Percentiles rank a stretch among this genome's conserved stretches.
Conservation (phyloP, 306 rosid genomes). For the Fragaria ananassa region DNA sequence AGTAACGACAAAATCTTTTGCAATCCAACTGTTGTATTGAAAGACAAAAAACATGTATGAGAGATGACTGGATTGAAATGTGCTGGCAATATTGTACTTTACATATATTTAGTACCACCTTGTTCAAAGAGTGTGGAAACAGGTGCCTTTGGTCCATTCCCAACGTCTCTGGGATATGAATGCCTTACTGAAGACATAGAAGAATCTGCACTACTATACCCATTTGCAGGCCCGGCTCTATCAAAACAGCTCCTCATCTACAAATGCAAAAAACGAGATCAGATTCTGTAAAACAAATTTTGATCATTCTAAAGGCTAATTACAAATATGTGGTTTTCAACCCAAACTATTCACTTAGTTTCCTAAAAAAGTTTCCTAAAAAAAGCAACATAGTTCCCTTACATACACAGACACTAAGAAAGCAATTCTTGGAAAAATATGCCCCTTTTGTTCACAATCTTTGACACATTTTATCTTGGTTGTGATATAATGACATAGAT, state of each 20-base stretch:
- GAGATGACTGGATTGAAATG: conserved; percentile 19
- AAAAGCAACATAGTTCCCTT: background rate
- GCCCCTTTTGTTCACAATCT: conserved; percentile 13
- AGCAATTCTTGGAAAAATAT: background rate
- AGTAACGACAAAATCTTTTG: conserved; percentile 84
- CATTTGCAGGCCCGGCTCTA: conserved; percentile 52
- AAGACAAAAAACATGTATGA: conserved; percentile 16
- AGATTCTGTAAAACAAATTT: conserved; percentile 14
- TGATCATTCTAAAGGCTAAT: conserved; percentile 13
- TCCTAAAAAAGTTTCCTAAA: no score
- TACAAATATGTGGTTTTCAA: conserved; percentile 14
- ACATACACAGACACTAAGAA: background rate
- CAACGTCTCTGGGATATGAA: conserved; percentile 55
- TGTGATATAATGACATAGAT: conserved; percentile 4
- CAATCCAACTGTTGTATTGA: conserved; percentile 70
- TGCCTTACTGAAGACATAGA: conserved; percentile 59
- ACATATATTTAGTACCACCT: conserved; percentile 42
- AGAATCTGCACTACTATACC: conserved; percentile 57
- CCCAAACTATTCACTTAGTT: background rate
- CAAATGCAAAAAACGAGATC: conserved; percentile 19
- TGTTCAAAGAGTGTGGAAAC: conserved; percentile 80
- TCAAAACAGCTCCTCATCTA: conserved; percentile 84
- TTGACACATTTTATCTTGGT: conserved; percentile 13
- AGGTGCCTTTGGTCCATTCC: conserved; percentile 62
- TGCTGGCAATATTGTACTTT: conserved; percentile 12